phyloP scores from a whole-genome alignment of 306 rosid species.

The Cajanus cajan region DNA sequence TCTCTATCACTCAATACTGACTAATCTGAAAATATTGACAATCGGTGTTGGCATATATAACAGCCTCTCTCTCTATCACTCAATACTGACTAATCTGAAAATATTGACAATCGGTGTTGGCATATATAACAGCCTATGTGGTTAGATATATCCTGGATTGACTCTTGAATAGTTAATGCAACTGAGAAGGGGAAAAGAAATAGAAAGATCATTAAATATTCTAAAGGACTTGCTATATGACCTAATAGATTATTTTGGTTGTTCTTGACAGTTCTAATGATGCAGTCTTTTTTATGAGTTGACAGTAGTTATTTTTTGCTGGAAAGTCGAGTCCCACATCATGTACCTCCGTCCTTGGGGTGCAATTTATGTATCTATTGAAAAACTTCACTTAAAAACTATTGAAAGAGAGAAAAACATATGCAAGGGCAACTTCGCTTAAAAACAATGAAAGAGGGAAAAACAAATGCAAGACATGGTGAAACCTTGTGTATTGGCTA shows the following conservation, averaged over 20 bases:
- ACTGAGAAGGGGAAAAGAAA: slow-evolving; percentile 5
- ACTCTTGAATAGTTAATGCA: slow-evolving; percentile 13
- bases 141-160: slow-evolving; percentile 5
- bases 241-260: not conserved
- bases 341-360: not conserved
- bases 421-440: too few relatives aligned
- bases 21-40: slow-evolving; percentile 23
- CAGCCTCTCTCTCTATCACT: too few relatives aligned
- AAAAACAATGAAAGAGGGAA: too few relatives aligned
- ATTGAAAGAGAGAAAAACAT: too few relatives aligned
- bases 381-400: too few relatives aligned
- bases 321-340: not conserved
- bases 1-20: too few relatives aligned
- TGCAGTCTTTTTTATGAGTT: not conserved
- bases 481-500: too few relatives aligned
- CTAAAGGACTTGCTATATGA: not conserved
- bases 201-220: slow-evolving; percentile 9
- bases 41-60: slow-evolving; percentile 12
- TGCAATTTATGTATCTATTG: too few relatives aligned
- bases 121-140: too few relatives aligned
- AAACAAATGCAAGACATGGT: too few relatives aligned
- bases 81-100: slow-evolving; percentile 26
- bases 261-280: slow-evolving; percentile 11
- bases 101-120: slow-evolving; percentile 13
- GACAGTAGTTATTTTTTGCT: not conserved